Evolutionary conservation across 1,139 yeast genomes (phyloP), one percentile per base, ranked within the genome.

Genomic region (Suhomyces chickasaworum): DNA sequence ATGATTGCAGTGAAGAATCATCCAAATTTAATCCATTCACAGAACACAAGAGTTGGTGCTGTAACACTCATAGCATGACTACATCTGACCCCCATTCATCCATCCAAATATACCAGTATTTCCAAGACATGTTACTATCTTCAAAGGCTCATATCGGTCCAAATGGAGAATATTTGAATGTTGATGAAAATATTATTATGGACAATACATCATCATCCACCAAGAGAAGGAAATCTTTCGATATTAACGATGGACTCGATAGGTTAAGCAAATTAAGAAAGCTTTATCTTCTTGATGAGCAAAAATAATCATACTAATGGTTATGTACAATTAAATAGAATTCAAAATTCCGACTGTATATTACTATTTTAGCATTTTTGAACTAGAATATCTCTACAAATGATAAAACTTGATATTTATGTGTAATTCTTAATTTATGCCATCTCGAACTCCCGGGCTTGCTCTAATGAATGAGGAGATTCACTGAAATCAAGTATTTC

Each of bases 401-500:
- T 4, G 7, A n/a, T n/a, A n/a, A n/a, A n/a, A n/a, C n/a, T n/a
- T n/a, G n/a, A n/a, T n/a, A n/a, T n/a, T 18, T 10, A 27, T 2
- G 16, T 5, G 16, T 12, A 16, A 22, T 12, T 9, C 15, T 15
- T 15, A 31, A 21, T 32, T 34, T 31, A 36, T 4, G 22, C 33
- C 44, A 41, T 38, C n/a, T 33, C 38, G 31, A 39, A 27, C 13
- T 33, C 46, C 29, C 38, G 37, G 4, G 42, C 38, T 33, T 15
- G 34, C 29, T 42, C 29, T 12, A 32, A 21, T 2, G 31, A n/a
- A 27, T 48, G 48, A 6, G 64, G 61, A 30, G 81, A 78, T 18
- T 67, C 67, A 53, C 86, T 85, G 66, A 91, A 93, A 61, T 91
- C 97, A 46, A 90, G 71, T 34, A 93, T 86, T 64, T 91, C 97